phyloP scores from a whole-genome alignment of 306 rosid species.

The Erythrophleum fordii region DNA sequence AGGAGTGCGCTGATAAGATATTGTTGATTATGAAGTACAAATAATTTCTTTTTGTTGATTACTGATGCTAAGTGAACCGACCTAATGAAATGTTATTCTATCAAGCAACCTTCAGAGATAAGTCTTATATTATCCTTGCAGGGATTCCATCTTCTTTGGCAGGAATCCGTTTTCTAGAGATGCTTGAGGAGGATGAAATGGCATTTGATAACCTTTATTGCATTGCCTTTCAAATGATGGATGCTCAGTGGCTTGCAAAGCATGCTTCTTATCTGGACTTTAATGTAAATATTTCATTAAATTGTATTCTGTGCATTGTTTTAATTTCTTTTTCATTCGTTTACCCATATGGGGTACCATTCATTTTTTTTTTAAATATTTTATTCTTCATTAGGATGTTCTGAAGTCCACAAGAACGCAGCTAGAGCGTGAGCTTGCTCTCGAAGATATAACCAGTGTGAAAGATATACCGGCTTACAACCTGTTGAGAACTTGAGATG shows the following conservation, averaged over 20 bases:
- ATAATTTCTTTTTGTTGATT: not conserved
- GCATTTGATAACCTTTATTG: constrained; percentile 88
- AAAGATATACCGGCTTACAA: constrained; percentile 87
- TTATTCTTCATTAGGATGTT: constrained; percentile 63
- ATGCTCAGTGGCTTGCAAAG: constrained; percentile 94
- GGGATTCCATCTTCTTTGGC: constrained; percentile 66
- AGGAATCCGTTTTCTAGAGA: constrained; percentile 67
- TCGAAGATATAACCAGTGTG: constrained; percentile 74
- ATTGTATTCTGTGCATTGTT: constrained; percentile 12
- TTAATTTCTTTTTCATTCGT: not conserved
- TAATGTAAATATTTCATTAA: constrained; percentile 57
- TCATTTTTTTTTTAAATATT: not conserved
- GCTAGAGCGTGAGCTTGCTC: constrained; percentile 94
- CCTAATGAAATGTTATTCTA: constrained; percentile 13
- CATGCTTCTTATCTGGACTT: constrained; percentile 96
- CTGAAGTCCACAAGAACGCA: constrained; percentile 81
- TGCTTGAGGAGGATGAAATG: constrained; percentile 80
- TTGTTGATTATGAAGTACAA: not conserved
- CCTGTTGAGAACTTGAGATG: constrained; percentile 62
- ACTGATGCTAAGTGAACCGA: not conserved
- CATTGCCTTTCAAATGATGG: constrained; percentile 90
- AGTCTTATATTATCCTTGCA: constrained; percentile 42
- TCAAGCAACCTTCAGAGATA: constrained; percentile 14
- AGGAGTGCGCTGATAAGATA: not conserved
- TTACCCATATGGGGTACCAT: not conserved